Base-by-base conservation (phyloP, 805 yeast species). In the Metschnikowia peoriensis region DNA sequence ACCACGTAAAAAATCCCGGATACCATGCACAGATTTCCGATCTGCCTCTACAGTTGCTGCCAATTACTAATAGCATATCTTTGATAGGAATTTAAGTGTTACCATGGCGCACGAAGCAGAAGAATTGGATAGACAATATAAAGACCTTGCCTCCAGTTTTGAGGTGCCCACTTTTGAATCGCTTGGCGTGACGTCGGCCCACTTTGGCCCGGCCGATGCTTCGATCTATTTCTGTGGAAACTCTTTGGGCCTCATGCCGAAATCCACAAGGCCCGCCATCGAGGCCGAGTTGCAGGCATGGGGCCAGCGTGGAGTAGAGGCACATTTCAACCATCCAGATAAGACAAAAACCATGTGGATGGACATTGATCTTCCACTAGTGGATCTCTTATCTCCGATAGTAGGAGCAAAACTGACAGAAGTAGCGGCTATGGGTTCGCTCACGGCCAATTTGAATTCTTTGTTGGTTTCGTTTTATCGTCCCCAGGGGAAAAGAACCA, bases 171-270 rank as follows among this genome's bases (percentile, higher is more conserved):
- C 94, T 0, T 77, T 83, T 56, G 63, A 68, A 47, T 77, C 89
- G 0, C 68, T 88, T 58, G 92, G 88, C 0, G 64, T 83, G 28
- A 17, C 47, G 11, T 61, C 64, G 38, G 44, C 56, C 40, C 41
- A 47, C 9, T 57, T 54, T 38, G 43, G 45, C 17, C 58, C 59
- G 7, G 50, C 52, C 16, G 54, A 61, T 37, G 51, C 59, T 8
- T 72, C 80, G 11, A 73, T 79, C 22, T 93, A 92, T 65, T 73
- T 92, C 44, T 90, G 97, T 69, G 98, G 98, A 2, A 93, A 92
- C 72, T 89, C 97, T n/a, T 80, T 92, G 7, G 98, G 98, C 0
- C 71, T 92, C 53, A 88, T 90, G 92, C 97, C 98, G 0, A 73
- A 69, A 47, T 64, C 73, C 7, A 84, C 92, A 0, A 72, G 80